Evolutionary conservation across 192 early-diverging fungal genomes (phyloP).

Genomic region (Linnemannia hyalina): DNA sequence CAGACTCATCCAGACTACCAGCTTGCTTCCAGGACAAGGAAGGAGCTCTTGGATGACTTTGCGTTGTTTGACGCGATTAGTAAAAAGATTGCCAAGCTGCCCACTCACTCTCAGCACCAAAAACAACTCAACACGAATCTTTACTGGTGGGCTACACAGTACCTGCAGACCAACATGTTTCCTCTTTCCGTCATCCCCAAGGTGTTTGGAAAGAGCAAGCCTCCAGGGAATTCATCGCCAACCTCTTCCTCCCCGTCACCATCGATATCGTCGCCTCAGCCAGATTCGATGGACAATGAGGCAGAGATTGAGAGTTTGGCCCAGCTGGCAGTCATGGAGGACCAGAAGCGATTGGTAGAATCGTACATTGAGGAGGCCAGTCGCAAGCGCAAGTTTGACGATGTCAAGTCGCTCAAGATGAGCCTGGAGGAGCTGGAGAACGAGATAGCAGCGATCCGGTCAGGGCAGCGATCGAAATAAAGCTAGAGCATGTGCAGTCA

Average conservation of each 20-base stretch:
- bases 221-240: slow-evolving; percentile 3
- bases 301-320: slow-evolving; percentile 47
- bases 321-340: slow-evolving; percentile 71
- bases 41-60: slow-evolving; percentile 76
- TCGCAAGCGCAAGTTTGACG: slow-evolving; percentile 76
- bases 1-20: slow-evolving; percentile 69
- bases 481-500: neutral
- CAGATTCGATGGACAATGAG: slow-evolving; percentile 31
- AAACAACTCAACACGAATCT: slow-evolving; percentile 76
- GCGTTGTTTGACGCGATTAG: slow-evolving; percentile 69
- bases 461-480: slow-evolving; percentile 16
- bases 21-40: slow-evolving; percentile 71
- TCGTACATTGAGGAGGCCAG: slow-evolving; percentile 77
- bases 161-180: slow-evolving; percentile 84
- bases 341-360: slow-evolving; percentile 74
- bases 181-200: slow-evolving; percentile 79
- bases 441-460: slow-evolving; percentile 65
- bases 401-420: slow-evolving; percentile 71
- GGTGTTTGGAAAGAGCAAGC: slow-evolving; percentile 57
- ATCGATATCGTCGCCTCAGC: slow-evolving; percentile 25
- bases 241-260: slow-evolving; percentile 33
- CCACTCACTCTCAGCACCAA: slow-evolving; percentile 59
- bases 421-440: slow-evolving; percentile 74
- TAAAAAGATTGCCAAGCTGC: slow-evolving; percentile 71
- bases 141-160: slow-evolving; percentile 72